These are phyloP conservation scores for Aspergillus jensenii DNA, from an alignment of 2,329 filamentous ascomycete genomes.

Conservation along the genomic window DNA sequence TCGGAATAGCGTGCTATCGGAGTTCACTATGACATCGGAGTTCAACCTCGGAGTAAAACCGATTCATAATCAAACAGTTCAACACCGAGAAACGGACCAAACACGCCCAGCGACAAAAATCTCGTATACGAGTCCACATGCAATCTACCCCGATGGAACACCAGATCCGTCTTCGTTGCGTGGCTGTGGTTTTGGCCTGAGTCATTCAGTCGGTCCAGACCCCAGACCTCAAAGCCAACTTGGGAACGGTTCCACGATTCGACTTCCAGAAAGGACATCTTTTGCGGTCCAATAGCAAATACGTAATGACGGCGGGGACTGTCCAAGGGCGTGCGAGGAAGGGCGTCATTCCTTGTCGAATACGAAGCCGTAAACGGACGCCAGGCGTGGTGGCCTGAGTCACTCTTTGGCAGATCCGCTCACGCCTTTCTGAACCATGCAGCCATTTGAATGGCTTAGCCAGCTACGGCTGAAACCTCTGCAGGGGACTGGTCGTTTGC, in stretches of 20 bases:
- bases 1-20: background rate
- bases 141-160: background rate
- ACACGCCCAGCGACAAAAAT: background rate
- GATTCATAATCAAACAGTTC: background rate
- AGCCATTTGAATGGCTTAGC: background rate
- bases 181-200: background rate
- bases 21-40: background rate
- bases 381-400: slow-evolving; percentile 1
- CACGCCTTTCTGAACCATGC: background rate
- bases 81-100: too few relatives aligned
- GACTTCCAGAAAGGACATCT: background rate
- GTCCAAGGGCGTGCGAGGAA: background rate
- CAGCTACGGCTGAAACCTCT: background rate
- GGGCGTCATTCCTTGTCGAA: background rate
- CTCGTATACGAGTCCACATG: background rate
- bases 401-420: background rate
- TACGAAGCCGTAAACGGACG: background rate
- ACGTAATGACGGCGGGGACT: background rate
- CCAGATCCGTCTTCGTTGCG: background rate
- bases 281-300: background rate
- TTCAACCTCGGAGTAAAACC: background rate
- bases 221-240: background rate
- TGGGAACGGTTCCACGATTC: background rate
- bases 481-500: background rate
- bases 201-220: background rate